Evolutionary conservation across 345 rosid genomes (phyloP).

Genomic region (Dipteronia dyeriana): DNA sequence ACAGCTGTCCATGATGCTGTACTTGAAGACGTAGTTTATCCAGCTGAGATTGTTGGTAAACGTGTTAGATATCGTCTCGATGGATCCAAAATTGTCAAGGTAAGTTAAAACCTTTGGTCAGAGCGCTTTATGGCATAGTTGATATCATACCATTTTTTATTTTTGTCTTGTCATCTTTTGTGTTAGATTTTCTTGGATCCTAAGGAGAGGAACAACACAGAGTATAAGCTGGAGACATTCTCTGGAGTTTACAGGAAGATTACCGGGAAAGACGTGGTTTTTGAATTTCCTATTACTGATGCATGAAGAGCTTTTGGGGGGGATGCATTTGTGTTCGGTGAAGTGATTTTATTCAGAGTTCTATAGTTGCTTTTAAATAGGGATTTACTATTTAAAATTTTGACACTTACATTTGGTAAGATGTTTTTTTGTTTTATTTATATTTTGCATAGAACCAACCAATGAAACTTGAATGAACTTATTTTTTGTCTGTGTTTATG

Average conservation of each 20-base stretch:
- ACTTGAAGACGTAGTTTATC: slow-evolving; percentile 81
- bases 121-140: background rate
- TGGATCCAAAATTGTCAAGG: slow-evolving; percentile 81
- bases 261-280: slow-evolving; percentile 82
- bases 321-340: slow-evolving; percentile 1
- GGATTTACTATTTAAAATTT: slow-evolving; percentile 22
- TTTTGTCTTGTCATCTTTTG: background rate
- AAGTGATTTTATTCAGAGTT: slow-evolving; percentile 19
- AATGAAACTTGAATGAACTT: slow-evolving; percentile 13
- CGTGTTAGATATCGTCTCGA: slow-evolving; percentile 72
- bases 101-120: slow-evolving; percentile 12
- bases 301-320: slow-evolving; percentile 38
- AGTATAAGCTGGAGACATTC: slow-evolving; percentile 78
- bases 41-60: slow-evolving; percentile 94
- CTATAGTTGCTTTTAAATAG: slow-evolving; percentile 22
- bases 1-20: slow-evolving; percentile 82
- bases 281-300: slow-evolving; percentile 68
- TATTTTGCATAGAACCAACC: slow-evolving; percentile 9
- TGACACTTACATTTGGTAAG: slow-evolving; percentile 20
- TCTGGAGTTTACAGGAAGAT: slow-evolving; percentile 84
- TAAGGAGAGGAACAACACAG: slow-evolving; percentile 78
- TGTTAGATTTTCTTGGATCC: slow-evolving; percentile 70
- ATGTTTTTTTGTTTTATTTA: background rate
- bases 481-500: background rate
- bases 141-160: background rate